phyloP scores from a whole-genome alignment of 192 early-diverging fungal genomes.

The Backusella morwellensis region DNA sequence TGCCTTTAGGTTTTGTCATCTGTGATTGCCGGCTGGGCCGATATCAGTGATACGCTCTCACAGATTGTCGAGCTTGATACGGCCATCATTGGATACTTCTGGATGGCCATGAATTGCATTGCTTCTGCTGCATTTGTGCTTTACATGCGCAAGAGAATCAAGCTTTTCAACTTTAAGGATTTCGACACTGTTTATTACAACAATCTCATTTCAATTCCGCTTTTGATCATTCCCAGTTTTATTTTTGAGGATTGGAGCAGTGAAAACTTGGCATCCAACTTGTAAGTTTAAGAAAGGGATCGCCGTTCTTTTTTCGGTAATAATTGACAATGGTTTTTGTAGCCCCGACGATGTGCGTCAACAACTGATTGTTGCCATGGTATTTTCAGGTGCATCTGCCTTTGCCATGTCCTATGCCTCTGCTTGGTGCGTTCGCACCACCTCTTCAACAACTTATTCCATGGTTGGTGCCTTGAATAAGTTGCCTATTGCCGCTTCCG shows the following conservation, averaged over 20 bases:
- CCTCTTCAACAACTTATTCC: conserved; percentile 78
- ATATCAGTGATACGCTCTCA: conserved; percentile 46
- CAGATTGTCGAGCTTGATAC: conserved; percentile 31
- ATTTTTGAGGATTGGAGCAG: conserved; percentile 68
- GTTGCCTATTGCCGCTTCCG: conserved; percentile 90
- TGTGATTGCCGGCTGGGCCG: conserved; percentile 83
- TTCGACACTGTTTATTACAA: conserved; percentile 99
- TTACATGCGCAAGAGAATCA: conserved; percentile 89
- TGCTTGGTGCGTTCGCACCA: conserved; percentile 79
- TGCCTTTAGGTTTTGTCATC: conserved; percentile 71
- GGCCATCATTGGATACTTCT: conserved; percentile 65
- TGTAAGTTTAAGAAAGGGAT: conserved; percentile 38
- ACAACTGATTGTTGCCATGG: conserved; percentile 63
- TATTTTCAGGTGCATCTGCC: conserved; percentile 78
- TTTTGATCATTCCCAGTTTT: conserved; percentile 67
- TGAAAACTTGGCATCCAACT: conserved; percentile 57
- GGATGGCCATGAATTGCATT: conserved; percentile 94
- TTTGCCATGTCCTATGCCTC: conserved; percentile 89
- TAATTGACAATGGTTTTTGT: conserved; percentile 1
- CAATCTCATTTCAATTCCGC: conserved; percentile 86
- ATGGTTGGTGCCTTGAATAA: conserved; percentile 99
- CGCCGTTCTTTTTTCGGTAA: conserved; percentile 2
- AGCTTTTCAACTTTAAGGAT: conserved; percentile 90
- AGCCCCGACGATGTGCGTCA: conserved; percentile 45
- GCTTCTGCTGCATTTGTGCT: conserved; percentile 86